Percentiles rank a stretch among this genome's conserved stretches.
phyloP scores from a whole-genome alignment of 306 rosid genomes.

The Macrotyloma uniflorum region DNA sequence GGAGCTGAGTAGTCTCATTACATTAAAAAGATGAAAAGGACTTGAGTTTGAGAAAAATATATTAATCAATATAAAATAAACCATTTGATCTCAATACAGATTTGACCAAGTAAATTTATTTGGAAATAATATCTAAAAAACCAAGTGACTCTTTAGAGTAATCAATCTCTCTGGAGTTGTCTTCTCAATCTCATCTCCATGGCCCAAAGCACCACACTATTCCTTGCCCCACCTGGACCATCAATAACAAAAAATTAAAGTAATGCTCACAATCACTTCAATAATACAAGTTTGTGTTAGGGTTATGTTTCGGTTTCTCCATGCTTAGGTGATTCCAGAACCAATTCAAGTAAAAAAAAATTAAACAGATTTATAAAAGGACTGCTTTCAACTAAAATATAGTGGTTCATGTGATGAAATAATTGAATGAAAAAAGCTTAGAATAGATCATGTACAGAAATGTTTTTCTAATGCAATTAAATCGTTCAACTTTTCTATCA shows the following conservation, averaged over 20 bases:
- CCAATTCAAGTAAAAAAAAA: neutral
- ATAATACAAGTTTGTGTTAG: neutral
- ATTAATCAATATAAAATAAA: slow-evolving; percentile 13
- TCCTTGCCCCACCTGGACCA: slow-evolving; percentile 86
- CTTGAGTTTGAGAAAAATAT: neutral
- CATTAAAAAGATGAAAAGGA: neutral
- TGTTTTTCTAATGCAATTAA: neutral
- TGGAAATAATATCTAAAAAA: slow-evolving; percentile 68
- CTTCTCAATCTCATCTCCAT: slow-evolving; percentile 87
- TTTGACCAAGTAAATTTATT: neutral
- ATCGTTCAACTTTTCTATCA: neutral
- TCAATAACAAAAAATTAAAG: slow-evolving; percentile 30
- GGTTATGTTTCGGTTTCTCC: neutral
- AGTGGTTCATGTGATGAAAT: neutral
- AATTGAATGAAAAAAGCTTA: neutral
- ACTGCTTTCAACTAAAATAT: neutral
- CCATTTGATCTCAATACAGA: slow-evolving; percentile 1
- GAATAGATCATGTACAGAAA: neutral
- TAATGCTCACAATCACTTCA: slow-evolving; percentile 19
- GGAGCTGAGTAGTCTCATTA: neutral
- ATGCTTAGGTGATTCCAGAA: neutral
- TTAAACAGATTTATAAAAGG: neutral
- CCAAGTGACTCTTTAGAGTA: slow-evolving; percentile 58
- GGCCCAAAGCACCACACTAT: slow-evolving; percentile 89
- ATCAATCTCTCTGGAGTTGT: slow-evolving; percentile 65